Evolutionary conservation across 139 green algal genomes (phyloP), one percentile per base, ranked within the genome.

Genomic region (Chlamydomonas incerta): DNA sequence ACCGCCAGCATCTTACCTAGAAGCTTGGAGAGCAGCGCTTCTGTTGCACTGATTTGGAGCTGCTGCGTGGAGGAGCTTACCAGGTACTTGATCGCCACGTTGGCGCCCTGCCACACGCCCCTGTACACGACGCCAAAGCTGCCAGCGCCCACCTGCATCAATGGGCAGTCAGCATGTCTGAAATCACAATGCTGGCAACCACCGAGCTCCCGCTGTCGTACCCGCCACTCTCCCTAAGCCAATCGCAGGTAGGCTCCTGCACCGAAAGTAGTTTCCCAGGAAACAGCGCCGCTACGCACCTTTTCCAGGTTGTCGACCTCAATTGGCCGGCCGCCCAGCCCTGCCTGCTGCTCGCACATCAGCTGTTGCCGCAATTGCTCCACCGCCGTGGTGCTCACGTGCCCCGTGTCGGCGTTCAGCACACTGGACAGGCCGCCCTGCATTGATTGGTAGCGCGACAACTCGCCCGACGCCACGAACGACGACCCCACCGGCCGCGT

Each of bases 1-100:
- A n/a, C n/a, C 41, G 8, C 6, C 41, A 50, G 41, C 41, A 50
- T n/a, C 41, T 50, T 50, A 50, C 41, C 41, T 34, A 86, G 80
- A 34, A 86, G 67, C 80, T 86, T 79, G 14, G 68, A 80, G 8
- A 86, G 80, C 80, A 86, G 80, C 34, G 80, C 80, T 68, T 86
- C 80, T 18, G 80, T 86, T 15, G 80, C 34, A 35, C 80, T 86
- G 52, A 79, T 79, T 35, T 70, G 52, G 50, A 86, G 68, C 80
- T 86, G 80, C 68, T 79, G 68, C 0, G 68, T 79, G 55, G 34
- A 65, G 50, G 15, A 46, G 26, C n/a, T 46, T 17, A 79, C 24
- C 80, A 86, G 50, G 67, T 86, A 86, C 83, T 88, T 88, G 74
- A 83, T 65, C 31, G 83, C 83, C 52, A 88, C 83, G 41, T 62